Base-by-base conservation (phyloP, 2,329 filamentous ascomycete species). In the Pseudogymnoascus sp. region DNA sequence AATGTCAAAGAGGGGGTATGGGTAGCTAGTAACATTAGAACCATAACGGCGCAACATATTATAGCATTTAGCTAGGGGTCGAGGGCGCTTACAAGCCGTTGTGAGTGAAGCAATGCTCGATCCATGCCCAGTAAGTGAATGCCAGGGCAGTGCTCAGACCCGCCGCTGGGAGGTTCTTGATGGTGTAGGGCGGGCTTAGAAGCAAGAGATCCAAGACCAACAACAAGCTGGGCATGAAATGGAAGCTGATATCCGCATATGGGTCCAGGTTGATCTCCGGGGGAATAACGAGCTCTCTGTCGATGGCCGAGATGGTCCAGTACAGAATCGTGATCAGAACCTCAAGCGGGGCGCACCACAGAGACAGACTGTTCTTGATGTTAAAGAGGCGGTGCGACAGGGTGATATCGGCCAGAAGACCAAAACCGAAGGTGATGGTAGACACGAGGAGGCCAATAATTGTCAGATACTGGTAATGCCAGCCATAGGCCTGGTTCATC, bases 1-100 rank as follows among this genome's bases (percentile, higher is more conserved):
- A 49, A 89, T 72, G 7, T 80, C 86, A 66, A 97, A 93, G 25
- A 96, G 81, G 1, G 93, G 92, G 74, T 97, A 96, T 0, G 92
- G 91, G 69, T 96, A 96, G 79, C 87, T 89, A 68, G 74, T 79
- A 33, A 49, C 21, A 28, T 40, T 43, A 60, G 58, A 21, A 21
- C 35, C 35, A 25, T 28, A 12, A 14, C 9, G 9, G 33, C 35
- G n/a, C 5, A 59, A 61, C 37, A 37, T 28, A 59, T 52, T 21
- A 11, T 23, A 40, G 2, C 18, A 28, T 38, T 25, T 16, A 35
- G 14, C 28, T 21, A 59, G 31, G 60, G 28, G 28, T 2, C 4
- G 12, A 25, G 28, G 49, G n/a, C 35, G 75, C 82, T 72, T 71
- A 86, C 84, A 79, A 83, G 70, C 87, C 84, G 69, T 91, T 91